Conservation (phyloP, 2,329 filamentous ascomycete genomes). For the Trichoderma polysporum region DNA sequence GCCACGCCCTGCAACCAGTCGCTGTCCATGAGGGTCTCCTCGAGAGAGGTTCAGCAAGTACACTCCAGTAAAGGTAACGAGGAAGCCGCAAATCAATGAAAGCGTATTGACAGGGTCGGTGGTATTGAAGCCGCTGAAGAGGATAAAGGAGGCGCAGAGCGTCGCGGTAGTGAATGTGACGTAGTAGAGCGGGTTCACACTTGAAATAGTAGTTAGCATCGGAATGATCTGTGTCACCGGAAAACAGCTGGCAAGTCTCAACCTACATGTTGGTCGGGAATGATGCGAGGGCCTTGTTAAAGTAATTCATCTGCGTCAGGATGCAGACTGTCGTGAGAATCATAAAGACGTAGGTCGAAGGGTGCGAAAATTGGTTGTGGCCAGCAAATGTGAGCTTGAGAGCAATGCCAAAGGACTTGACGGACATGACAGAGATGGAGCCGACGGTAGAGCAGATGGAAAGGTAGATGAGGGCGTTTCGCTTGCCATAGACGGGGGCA, state of each 20-base stretch:
- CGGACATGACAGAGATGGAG: slow-evolving; percentile 97
- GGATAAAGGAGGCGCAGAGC: slow-evolving; percentile 89
- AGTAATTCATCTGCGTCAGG: slow-evolving; percentile 99
- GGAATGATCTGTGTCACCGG: not conserved
- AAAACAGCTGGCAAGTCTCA: not conserved
- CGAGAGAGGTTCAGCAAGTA: slow-evolving; percentile 96
- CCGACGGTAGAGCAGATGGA: slow-evolving; percentile 98
- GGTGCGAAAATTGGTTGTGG: slow-evolving; percentile 92
- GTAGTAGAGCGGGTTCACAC: slow-evolving; percentile 95
- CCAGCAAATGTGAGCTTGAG: slow-evolving; percentile 91
- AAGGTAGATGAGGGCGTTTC: slow-evolving; percentile 93
- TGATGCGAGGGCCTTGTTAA: slow-evolving; percentile 96
- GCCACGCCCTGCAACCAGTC: slow-evolving; percentile 59
- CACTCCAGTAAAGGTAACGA: slow-evolving; percentile 92
- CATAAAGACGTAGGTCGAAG: slow-evolving; percentile 96
- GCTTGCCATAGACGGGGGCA: slow-evolving; percentile 85
- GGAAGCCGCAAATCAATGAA: slow-evolving; percentile 87
- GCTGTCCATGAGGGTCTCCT: slow-evolving; percentile 78
- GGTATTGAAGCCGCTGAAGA: slow-evolving; percentile 95
- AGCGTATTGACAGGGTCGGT: slow-evolving; percentile 88
- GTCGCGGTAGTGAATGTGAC: slow-evolving; percentile 96
- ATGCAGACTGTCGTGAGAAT: slow-evolving; percentile 94
- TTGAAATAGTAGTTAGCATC: slow-evolving; percentile 40
- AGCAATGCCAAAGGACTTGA: slow-evolving; percentile 97
- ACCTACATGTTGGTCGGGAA: slow-evolving; percentile 96